These are phyloP conservation scores for Penicillium sp. DNA, from an alignment of 2,329 filamentous ascomycete species.

Conservation along the genomic window DNA sequence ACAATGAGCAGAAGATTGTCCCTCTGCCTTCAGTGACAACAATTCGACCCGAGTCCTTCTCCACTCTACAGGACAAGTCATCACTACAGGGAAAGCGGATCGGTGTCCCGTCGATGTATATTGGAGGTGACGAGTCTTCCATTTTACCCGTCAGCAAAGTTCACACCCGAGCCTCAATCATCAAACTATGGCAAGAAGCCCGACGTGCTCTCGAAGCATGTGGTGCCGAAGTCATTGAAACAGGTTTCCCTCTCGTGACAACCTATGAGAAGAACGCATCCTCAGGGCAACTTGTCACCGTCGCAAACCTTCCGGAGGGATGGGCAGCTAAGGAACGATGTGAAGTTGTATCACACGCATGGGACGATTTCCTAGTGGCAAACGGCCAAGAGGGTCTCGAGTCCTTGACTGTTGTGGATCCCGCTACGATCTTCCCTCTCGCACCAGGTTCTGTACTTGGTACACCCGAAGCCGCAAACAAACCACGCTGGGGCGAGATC, in stretches of 20 bases:
- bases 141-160: conserved; percentile 39
- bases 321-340: conserved; percentile 52
- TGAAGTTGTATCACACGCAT: conserved; percentile 51
- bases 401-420: conserved; percentile 43
- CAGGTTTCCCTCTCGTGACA: conserved; percentile 34
- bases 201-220: conserved; percentile 26
- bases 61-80: conserved; percentile 25
- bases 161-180: conserved; percentile 38
- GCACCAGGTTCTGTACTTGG: conserved; percentile 27
- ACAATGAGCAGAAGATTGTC: conserved; percentile 52
- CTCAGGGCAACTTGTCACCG: conserved; percentile 38
- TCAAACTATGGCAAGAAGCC: conserved; percentile 37
- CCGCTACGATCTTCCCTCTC: conserved; percentile 38
- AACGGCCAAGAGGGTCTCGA: conserved; percentile 44
- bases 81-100: conserved; percentile 48
- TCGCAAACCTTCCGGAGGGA: conserved; percentile 42
- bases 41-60: conserved; percentile 36
- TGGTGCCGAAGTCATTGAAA: conserved; percentile 35
- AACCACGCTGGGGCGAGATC: conserved; percentile 27
- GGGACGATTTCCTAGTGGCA: conserved; percentile 52
- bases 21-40: conserved; percentile 37
- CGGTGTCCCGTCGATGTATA: conserved; percentile 54
- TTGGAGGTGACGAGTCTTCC: conserved; percentile 39
- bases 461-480: conserved; percentile 24
- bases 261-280: conserved; percentile 37